Base-by-base conservation (phyloP, 2,329 filamentous ascomycete species). In the Sporothrix protearum region DNA sequence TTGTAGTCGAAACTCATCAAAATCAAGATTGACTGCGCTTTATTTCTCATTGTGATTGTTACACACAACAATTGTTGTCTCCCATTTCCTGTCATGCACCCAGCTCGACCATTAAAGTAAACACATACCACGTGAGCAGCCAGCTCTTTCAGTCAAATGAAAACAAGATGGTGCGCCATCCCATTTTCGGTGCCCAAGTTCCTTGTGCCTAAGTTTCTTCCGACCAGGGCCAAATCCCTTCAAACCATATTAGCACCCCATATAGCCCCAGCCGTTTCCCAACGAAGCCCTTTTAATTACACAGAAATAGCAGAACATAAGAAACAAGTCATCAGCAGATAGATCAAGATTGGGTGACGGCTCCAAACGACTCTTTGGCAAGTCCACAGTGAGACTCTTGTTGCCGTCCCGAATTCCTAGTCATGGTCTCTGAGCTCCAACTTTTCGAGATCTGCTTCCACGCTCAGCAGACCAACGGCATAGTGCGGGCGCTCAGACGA, bases 401-500 rank as follows among this genome's bases (percentile, higher is more conserved):
- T 28, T 28, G 10, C 33, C 36, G 2, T 45, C n/a, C 6, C n/a
- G 3, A 22, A 9, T 39, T 28, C 49, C 30, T 36, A 59, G 9
- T 42, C 12, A 9, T 49, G 14, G 14, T 71, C 68, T n/a, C 66
- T 55, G 53, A 92, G 77, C 71, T 87, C 87, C 76, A 92, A 80
- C 76, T 82, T 84, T 74, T 88, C 85, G 74, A 96, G 84, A 79
- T 96, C 92, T 71, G 91, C 87, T 77, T 96, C 92, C n/a, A 93
- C 86, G 2, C 88, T 89, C 73, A 97, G 81, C 71, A 97, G 78
- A 0, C 94, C 94, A 78, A 96, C 85, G 1, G 93, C 93, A 82
- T 91, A 94, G 76, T 90, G 89, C 3, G 91, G 84, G 75, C 88
- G 85, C 76, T 92, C 88, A 9, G 84, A 85, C 74, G 86, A 85